These are phyloP conservation scores for Neonectria punicea DNA, from an alignment of 2,329 filamentous ascomycete genomes.

Conservation along the genomic window DNA sequence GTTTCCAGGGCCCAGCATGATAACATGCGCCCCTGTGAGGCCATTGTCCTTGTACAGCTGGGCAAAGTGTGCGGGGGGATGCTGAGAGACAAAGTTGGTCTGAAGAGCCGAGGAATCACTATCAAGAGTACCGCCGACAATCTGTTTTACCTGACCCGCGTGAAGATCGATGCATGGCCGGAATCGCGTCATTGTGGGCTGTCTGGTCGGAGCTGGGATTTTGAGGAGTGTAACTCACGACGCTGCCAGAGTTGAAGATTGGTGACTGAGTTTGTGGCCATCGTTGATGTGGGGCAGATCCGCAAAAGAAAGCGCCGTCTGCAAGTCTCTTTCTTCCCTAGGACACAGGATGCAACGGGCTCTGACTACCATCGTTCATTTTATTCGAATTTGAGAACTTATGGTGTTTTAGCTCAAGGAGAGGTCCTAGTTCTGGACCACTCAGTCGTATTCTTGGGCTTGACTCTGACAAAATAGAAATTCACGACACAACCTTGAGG, in stretches of 20 bases:
- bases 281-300: conserved; percentile 24
- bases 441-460: too few species aligned
- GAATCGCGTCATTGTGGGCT: conserved; percentile 84
- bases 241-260: not conserved
- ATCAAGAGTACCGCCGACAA: conserved; percentile 92
- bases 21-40: conserved; percentile 87
- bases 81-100: conserved; percentile 91
- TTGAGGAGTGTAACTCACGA: conserved; percentile 3
- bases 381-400: too few species aligned
- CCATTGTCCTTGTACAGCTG: conserved; percentile 79
- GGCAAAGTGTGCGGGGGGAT: conserved; percentile 85
- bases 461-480: too few species aligned
- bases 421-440: too few species aligned
- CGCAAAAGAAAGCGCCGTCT: conserved; percentile 22
- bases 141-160: conserved; percentile 97
- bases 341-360: too few species aligned
- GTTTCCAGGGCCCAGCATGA: conserved; percentile 94
- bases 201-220: conserved; percentile 1
- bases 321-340: not conserved
- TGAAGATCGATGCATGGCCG: conserved; percentile 97
- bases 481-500: too few species aligned
- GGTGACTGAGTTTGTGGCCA: conserved; percentile 23
- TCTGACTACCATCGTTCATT: too few species aligned
- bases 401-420: too few species aligned
- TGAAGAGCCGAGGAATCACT: conserved; percentile 73